Evolutionary conservation across 129 eudicot genomes (phyloP).

Genomic region (Flaveria ramosissima): DNA sequence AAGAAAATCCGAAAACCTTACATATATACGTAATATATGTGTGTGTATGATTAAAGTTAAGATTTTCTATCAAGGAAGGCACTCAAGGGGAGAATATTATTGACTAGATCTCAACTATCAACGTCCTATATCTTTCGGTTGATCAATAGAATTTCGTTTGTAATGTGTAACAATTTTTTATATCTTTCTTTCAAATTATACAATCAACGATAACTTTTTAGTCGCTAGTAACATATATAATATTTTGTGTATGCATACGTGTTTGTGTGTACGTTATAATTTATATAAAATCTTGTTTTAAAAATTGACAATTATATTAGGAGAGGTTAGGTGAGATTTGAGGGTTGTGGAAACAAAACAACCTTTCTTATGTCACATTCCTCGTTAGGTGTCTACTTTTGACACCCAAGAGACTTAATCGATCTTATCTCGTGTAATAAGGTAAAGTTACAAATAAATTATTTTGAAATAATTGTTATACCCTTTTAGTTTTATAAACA

Average conservation of each 20-base stretch:
- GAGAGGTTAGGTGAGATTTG: constrained; percentile 5
- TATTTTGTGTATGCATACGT: neutral
- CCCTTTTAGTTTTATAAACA: neutral
- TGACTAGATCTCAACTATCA: too few relatives aligned
- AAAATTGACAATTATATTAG: neutral
- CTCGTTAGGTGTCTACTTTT: neutral
- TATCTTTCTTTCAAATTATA: too few relatives aligned
- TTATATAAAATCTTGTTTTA: neutral
- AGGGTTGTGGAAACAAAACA: neutral
- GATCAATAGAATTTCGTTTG: too few relatives aligned
- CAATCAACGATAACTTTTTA: too few relatives aligned
- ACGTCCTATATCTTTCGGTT: too few relatives aligned
- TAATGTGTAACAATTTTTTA: too few relatives aligned
- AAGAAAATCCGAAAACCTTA: too few relatives aligned
- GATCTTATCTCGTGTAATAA: neutral
- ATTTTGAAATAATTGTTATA: neutral
- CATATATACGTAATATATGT: too few relatives aligned
- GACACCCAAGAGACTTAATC: neutral
- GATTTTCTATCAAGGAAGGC: too few relatives aligned
- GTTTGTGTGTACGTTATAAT: neutral
- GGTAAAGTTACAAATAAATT: too few relatives aligned
- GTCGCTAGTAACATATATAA: neutral
- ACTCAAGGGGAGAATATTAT: too few relatives aligned
- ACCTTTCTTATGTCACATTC: neutral
- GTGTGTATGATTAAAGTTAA: too few relatives aligned